Evolutionary conservation across 2,329 filamentous ascomycete genomes (phyloP), one percentile per base, ranked within the genome.

Genomic region (Fusarium sp.): DNA sequence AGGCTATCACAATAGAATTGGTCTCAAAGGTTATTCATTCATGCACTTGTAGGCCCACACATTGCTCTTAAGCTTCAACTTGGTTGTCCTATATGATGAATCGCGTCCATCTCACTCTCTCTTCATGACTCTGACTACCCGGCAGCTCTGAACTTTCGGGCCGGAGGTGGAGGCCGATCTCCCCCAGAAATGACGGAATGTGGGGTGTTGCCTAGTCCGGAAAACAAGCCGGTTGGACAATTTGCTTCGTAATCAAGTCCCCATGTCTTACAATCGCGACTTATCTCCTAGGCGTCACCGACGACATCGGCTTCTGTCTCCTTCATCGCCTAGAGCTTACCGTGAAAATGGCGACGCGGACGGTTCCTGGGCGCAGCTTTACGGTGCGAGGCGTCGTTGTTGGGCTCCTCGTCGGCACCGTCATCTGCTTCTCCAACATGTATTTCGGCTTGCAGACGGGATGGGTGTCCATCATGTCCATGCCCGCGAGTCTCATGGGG

Each of bases 391-490:
- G 94, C 59, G 87, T 98, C 42, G 80, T 91, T 6, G 94, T 94
- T 31, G 96, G 96, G 17, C 86, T 97, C 7, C 85, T 90, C 5
- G 96, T 99, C 72, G 96, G 96, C 44, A 90, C 96, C 6, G 87
- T 98, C 64, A 98, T 98, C 79, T 96, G 94, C 80, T 98, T 98
- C 81, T 97, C 94, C 61, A 99, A 99, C 81, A 98, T 97, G 87
- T 99, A 98, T 83, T 99, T 99, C 81, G 96, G 96, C n/a, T 87
- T 99, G 35, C 96, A 98, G 84, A 97, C 94, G 31, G 86, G 86
- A 71, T 89, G 86, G 87, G 86, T 90, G 49, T 90, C 92, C 78
- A 94, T 94, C 75, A 98, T 99, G 96, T 94, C 94, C 17, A 98
- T 99, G 95, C 96, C 96, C 0, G 94, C 95, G 1, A 96, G 95